Evolutionary conservation across 192 early-diverging fungal genomes (phyloP).

Genomic region (Coemansia sp.): DNA sequence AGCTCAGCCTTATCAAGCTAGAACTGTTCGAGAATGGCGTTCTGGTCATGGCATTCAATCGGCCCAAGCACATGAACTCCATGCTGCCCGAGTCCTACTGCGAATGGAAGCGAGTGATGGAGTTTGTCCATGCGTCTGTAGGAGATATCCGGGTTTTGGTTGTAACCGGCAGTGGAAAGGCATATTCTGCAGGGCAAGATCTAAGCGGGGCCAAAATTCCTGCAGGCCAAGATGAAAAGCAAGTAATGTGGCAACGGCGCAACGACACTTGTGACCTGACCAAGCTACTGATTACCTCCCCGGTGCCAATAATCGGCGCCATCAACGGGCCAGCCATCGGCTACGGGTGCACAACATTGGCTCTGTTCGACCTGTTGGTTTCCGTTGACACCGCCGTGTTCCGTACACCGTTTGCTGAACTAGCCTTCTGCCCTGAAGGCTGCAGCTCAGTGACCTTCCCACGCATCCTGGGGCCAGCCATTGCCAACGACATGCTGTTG

Average conservation of each 20-base stretch:
- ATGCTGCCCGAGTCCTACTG: slow-evolving; percentile 56
- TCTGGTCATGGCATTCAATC: slow-evolving; percentile 62
- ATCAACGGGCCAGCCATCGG: slow-evolving; percentile 72
- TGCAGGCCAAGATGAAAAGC: background rate
- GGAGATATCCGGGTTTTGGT: slow-evolving; percentile 58
- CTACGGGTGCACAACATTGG: slow-evolving; percentile 64
- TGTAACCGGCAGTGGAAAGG: slow-evolving; percentile 65
- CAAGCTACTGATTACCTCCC: slow-evolving; percentile 59
- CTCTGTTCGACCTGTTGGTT: slow-evolving; percentile 70
- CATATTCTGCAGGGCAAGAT: slow-evolving; percentile 66
- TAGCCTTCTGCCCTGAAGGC: slow-evolving; percentile 72
- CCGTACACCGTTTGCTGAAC: slow-evolving; percentile 71
- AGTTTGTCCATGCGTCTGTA: slow-evolving; percentile 45
- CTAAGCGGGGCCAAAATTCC: slow-evolving; percentile 22
- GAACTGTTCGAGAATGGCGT: slow-evolving; percentile 53
- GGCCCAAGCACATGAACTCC: slow-evolving; percentile 61
- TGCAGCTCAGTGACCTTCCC: slow-evolving; percentile 69
- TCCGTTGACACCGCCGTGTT: slow-evolving; percentile 62
- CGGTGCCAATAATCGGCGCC: slow-evolving; percentile 67
- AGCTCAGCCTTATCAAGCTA: slow-evolving; percentile 10
- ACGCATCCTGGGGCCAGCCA: slow-evolving; percentile 60
- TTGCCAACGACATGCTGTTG: slow-evolving; percentile 70
- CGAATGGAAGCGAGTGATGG: slow-evolving; percentile 63
- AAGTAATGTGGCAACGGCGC: slow-evolving; percentile 13
- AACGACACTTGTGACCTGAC: slow-evolving; percentile 38